phyloP scores from a whole-genome alignment of 805 yeast genomes.

The Yamadazyma philogaea region DNA sequence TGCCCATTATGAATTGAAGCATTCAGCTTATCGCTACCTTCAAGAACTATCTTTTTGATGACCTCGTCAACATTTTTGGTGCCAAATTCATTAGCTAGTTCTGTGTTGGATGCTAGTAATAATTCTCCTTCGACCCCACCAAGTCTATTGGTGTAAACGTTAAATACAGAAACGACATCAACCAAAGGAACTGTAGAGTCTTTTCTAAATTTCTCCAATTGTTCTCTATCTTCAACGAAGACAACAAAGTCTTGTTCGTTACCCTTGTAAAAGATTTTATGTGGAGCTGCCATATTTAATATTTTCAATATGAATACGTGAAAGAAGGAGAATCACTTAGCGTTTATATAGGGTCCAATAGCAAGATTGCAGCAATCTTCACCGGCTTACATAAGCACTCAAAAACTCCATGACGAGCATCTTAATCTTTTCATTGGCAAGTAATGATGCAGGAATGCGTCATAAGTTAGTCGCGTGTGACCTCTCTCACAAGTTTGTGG shows the following conservation, averaged over 20 bases:
- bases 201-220: conserved; percentile 47
- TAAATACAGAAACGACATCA: conserved; percentile 60
- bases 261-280: conserved; percentile 66
- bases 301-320: neutral
- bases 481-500: neutral
- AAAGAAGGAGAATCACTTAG: neutral
- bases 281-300: conserved; percentile 21
- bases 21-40: conserved; percentile 51
- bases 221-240: conserved; percentile 55
- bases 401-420: neutral
- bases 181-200: conserved; percentile 56
- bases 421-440: neutral
- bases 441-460: neutral
- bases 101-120: conserved; percentile 67
- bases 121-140: conserved; percentile 73
- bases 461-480: neutral
- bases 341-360: conserved; percentile 2
- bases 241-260: conserved; percentile 58
- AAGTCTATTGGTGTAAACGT: conserved; percentile 57
- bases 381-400: conserved; percentile 4
- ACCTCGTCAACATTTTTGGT: conserved; percentile 51
- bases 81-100: conserved; percentile 69
- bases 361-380: conserved; percentile 8
- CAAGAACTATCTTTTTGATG: conserved; percentile 53
- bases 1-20: conserved; percentile 20